Conservation (phyloP, 2,329 filamentous ascomycete species). For the Pestalotiopsis sp. region DNA sequence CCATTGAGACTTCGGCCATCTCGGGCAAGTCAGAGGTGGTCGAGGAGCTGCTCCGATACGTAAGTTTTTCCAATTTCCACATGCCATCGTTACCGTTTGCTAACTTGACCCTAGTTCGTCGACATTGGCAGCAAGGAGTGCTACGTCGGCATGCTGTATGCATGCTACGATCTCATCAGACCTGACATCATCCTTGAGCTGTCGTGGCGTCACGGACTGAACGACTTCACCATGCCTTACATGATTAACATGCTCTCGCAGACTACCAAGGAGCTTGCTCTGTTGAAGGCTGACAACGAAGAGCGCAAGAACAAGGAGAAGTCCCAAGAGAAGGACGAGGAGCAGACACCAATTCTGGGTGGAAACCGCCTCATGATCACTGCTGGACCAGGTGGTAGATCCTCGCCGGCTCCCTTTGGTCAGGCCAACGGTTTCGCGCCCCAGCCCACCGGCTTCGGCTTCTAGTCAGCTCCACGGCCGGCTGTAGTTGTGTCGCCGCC, state of each 20-base stretch:
- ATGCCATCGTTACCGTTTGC: conserved; percentile 16
- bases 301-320: conserved; percentile 79
- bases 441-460: conserved; percentile 80
- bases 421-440: conserved; percentile 88
- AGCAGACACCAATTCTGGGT: conserved; percentile 91
- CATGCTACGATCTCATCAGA: conserved; percentile 95
- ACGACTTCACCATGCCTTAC: conserved; percentile 99
- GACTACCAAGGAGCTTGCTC: conserved; percentile 82
- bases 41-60: conserved; percentile 93
- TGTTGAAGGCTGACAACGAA: conserved; percentile 94
- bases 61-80: conserved; percentile 58
- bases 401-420: conserved; percentile 69
- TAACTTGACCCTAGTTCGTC: conserved; percentile 72
- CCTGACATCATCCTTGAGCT: conserved; percentile 92
- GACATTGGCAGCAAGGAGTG: conserved; percentile 99
- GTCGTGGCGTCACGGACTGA: conserved; percentile 92
- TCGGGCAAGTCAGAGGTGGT: conserved; percentile 90
- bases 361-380: conserved; percentile 92
- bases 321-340: conserved; percentile 80
- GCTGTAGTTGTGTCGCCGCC: conserved; percentile 17
- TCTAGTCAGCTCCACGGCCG: conserved; percentile 39
- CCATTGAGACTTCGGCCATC: conserved; percentile 94
- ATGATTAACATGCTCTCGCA: conserved; percentile 98
- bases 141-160: conserved; percentile 99
- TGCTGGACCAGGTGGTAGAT: conserved; percentile 69